A percentile compares a stretch with the other conserved stretches of the same genome.
Evolutionary conservation across 345 rosid genomes (phyloP).

Genomic region (Populus alba): DNA sequence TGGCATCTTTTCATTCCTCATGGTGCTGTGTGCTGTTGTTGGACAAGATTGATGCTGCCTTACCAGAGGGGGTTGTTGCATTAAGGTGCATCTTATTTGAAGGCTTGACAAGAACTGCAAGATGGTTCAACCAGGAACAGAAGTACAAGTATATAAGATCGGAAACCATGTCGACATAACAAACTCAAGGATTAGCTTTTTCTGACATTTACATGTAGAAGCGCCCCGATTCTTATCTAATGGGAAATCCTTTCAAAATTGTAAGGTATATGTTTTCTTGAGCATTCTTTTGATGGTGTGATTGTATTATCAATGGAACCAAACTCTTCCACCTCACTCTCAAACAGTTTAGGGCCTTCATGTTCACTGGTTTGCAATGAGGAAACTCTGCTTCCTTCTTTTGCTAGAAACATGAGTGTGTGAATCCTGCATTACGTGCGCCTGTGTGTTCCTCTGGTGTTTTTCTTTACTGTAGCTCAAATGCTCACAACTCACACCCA

Average conservation of each 20-base stretch:
- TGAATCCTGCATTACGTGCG: too few relatives aligned
- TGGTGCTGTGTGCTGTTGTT: slow-evolving; percentile 1
- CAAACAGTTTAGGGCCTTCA: too few relatives aligned
- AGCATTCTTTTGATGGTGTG: too few relatives aligned
- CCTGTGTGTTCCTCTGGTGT: too few relatives aligned
- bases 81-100: slow-evolving; percentile 61
- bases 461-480: too few relatives aligned
- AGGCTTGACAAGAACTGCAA: slow-evolving; percentile 69
- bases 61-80: slow-evolving; percentile 67
- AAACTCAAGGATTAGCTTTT: not conserved
- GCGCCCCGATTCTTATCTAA: not conserved
- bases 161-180: slow-evolving; percentile 51
- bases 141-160: slow-evolving; percentile 77
- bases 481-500: too few relatives aligned
- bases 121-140: slow-evolving; percentile 64
- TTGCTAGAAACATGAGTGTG: too few relatives aligned
- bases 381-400: too few relatives aligned
- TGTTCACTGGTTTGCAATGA: too few relatives aligned
- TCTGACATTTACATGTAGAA: not conserved
- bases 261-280: too few relatives aligned
- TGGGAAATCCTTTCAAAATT: not conserved
- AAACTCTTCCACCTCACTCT: too few relatives aligned
- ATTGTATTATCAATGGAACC: too few relatives aligned
- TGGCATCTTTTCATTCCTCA: not conserved
- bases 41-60: slow-evolving; percentile 62